Percentiles rank a stretch among this genome's conserved stretches.
Evolutionary conservation across 768 basidiomycete species (phyloP).

Genomic region (Suillus subalutaceus): DNA sequence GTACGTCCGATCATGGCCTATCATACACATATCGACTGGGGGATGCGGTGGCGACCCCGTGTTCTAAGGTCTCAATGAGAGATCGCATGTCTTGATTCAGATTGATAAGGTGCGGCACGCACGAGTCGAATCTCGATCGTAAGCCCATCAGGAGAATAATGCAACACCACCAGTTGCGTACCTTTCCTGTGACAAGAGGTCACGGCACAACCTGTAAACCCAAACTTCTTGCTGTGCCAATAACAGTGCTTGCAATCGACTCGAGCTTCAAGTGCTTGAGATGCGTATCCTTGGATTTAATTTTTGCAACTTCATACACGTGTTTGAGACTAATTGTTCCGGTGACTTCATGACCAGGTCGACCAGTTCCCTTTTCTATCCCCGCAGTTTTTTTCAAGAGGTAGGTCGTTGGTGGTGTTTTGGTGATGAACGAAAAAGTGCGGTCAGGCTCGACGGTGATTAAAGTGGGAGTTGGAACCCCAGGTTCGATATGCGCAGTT

Average conservation of each 20-base stretch:
- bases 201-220: slow-evolving; percentile 91
- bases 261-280: slow-evolving; percentile 86
- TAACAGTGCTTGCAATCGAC: slow-evolving; percentile 83
- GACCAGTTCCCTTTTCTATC: slow-evolving; percentile 87
- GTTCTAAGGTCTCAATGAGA: slow-evolving; percentile 9
- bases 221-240: slow-evolving; percentile 87
- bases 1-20: slow-evolving; percentile 26
- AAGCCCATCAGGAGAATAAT: slow-evolving; percentile 10
- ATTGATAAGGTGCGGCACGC: slow-evolving; percentile 32
- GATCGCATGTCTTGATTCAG: slow-evolving; percentile 17
- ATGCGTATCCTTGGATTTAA: slow-evolving; percentile 90
- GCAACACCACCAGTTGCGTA: slow-evolving; percentile 19
- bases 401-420: slow-evolving; percentile 88
- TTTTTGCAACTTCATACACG: slow-evolving; percentile 97
- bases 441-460: slow-evolving; percentile 95
- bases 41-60: slow-evolving; percentile 17
- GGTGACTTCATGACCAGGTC: slow-evolving; percentile 74
- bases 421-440: slow-evolving; percentile 90
- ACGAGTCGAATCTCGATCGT: slow-evolving; percentile 19
- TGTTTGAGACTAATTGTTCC: slow-evolving; percentile 94
- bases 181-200: slow-evolving; percentile 32
- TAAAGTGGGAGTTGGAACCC: slow-evolving; percentile 87
- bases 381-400: slow-evolving; percentile 91
- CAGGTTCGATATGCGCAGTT: slow-evolving; percentile 83
- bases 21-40: slow-evolving; percentile 20